Evolutionary conservation across 2,329 filamentous ascomycete species (phyloP).

Genomic region (Fusarium palustre): DNA sequence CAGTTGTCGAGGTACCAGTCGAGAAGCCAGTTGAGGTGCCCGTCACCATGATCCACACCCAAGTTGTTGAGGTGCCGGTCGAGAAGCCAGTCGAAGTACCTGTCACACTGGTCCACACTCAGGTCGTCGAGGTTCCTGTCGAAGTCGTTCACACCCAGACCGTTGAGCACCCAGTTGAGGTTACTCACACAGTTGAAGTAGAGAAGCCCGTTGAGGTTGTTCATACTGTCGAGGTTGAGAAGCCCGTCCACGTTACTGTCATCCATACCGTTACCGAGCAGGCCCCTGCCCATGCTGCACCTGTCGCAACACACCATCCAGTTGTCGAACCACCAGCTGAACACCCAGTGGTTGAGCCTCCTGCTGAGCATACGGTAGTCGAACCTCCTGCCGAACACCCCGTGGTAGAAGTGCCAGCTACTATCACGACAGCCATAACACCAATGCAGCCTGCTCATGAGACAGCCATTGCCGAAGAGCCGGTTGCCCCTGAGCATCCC

Average conservation of each 20-base stretch:
- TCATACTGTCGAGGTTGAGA: conserved; percentile 19
- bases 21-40: conserved; percentile 23
- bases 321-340: neutral
- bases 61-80: neutral
- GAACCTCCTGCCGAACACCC: neutral
- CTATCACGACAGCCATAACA: neutral
- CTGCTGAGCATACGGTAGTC: neutral
- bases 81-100: conserved; percentile 17
- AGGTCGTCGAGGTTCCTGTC: conserved; percentile 7
- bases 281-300: neutral
- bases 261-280: conserved; percentile 13
- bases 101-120: conserved; percentile 1
- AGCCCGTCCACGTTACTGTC: conserved; percentile 26
- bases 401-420: neutral
- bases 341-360: neutral
- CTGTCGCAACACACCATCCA: neutral
- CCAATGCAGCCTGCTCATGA: neutral
- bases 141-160: conserved; percentile 17
- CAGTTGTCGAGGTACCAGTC: conserved; percentile 13
- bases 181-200: conserved; percentile 16
- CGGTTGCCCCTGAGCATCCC: no score
- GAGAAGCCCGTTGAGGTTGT: conserved; percentile 20
- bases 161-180: conserved; percentile 12
- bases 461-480: no score
- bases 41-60: conserved; percentile 9